Evolutionary conservation across 2,329 filamentous ascomycete species (phyloP).

Genomic region (Chrysoporthe cubensis): DNA sequence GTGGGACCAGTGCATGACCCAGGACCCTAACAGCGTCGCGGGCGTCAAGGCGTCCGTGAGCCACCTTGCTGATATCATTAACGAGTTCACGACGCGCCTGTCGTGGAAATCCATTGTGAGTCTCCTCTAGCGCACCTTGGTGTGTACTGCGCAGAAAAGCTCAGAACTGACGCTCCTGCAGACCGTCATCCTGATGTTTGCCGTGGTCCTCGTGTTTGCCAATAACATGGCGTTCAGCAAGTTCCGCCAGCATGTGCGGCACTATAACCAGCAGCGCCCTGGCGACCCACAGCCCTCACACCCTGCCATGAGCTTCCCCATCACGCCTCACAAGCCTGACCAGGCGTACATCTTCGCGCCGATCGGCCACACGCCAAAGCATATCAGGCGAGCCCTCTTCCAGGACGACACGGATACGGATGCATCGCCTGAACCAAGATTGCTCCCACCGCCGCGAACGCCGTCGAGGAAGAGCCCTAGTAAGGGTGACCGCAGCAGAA

Average conservation of each 20-base stretch:
- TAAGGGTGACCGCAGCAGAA: conserved; percentile 54
- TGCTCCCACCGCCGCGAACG: conserved; percentile 49
- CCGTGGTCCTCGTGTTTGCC: conserved; percentile 52
- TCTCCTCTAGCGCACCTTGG: neutral
- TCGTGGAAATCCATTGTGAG: conserved; percentile 28
- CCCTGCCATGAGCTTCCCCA: conserved; percentile 30
- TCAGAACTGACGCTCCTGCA: conserved; percentile 32
- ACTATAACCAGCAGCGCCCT: conserved; percentile 20
- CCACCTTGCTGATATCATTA: conserved; percentile 90
- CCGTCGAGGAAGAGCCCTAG: conserved; percentile 54
- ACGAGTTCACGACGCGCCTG: conserved; percentile 70
- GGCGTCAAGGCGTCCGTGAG: conserved; percentile 80
- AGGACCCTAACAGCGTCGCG: conserved; percentile 77
- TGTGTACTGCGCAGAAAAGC: neutral
- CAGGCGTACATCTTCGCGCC: conserved; percentile 56
- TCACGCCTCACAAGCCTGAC: conserved; percentile 36
- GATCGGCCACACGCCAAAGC: conserved; percentile 51
- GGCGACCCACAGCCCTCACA: conserved; percentile 15
- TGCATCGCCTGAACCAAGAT: conserved; percentile 48
- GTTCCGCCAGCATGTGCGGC: conserved; percentile 36
- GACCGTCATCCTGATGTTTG: conserved; percentile 56
- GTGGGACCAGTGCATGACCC: conserved; percentile 88
- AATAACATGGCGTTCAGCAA: conserved; percentile 54
- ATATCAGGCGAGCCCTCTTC: conserved; percentile 45
- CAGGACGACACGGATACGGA: conserved; percentile 57